These are phyloP conservation scores for Pichia kluyveri DNA, from an alignment of 805 yeast species.

Conservation along the genomic window DNA sequence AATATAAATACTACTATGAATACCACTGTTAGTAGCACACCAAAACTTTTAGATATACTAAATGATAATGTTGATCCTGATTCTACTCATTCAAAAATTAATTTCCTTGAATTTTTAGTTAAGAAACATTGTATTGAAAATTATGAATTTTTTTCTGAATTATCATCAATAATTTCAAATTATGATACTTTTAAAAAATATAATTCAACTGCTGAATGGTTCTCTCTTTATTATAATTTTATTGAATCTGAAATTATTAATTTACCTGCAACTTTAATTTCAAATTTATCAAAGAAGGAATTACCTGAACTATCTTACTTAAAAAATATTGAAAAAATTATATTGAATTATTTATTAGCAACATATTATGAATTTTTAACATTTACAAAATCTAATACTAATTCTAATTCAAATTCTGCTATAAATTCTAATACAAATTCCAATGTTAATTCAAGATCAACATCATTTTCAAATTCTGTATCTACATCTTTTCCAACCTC, in stretches of 20 bases:
- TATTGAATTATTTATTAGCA: constrained; percentile 20
- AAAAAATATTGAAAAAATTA: constrained; percentile 13
- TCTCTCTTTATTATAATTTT: constrained; percentile 17
- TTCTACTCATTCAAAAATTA: constrained; percentile 16
- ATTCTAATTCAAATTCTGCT: background rate
- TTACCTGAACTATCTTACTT: constrained; percentile 17
- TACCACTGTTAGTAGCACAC: constrained; percentile 4
- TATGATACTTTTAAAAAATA: constrained; percentile 3
- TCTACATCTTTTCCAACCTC: background rate
- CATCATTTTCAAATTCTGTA: background rate
- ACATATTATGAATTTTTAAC: constrained; percentile 24
- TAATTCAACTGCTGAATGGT: constrained; percentile 18
- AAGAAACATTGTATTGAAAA: constrained; percentile 28
- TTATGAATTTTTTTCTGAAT: constrained; percentile 25
- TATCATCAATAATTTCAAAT: constrained; percentile 14
- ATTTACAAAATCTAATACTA: background rate
- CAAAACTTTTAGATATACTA: constrained; percentile 22
- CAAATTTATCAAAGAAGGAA: constrained; percentile 6
- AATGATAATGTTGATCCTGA: constrained; percentile 17
- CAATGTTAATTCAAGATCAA: background rate
- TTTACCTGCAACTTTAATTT: constrained; percentile 22
- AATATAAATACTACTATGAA: too few species aligned
- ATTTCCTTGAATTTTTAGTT: constrained; percentile 22
- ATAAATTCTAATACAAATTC: background rate
- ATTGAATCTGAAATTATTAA: constrained; percentile 26